Conservation (phyloP, 257 asterid genomes). For the Salvia miltiorrhiza region DNA sequence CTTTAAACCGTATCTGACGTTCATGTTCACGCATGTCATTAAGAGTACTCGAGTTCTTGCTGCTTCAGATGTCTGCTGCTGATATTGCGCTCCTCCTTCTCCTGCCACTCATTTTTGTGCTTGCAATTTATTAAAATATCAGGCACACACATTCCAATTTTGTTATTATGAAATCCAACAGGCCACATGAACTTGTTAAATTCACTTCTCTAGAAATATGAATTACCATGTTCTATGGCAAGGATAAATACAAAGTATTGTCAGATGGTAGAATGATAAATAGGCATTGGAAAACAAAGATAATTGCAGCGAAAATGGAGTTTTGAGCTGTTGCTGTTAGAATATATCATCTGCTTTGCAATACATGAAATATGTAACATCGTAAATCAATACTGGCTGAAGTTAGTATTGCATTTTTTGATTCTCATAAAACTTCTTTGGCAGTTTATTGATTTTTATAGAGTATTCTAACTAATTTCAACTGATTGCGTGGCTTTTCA, state of each 20-base stretch:
- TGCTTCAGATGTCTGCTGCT: not conserved
- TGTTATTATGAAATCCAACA: not conserved
- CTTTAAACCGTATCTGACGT: not conserved
- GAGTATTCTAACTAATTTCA: not conserved
- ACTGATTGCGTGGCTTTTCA: constrained; percentile 1
- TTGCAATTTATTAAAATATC: not conserved
- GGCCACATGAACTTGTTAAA: not conserved
- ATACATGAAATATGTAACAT: not conserved
- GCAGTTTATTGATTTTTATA: not conserved
- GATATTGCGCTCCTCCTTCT: not conserved
- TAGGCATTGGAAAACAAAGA: not conserved
- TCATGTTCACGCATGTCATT: not conserved
- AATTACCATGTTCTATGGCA: not conserved
- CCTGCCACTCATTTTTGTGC: not conserved
- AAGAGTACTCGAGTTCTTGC: not conserved
- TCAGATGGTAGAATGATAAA: not conserved
- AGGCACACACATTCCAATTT: no score
- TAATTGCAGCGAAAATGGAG: not conserved
- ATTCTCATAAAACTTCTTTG: not conserved
- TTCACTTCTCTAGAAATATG: not conserved
- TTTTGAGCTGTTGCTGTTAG: not conserved
- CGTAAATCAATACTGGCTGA: not conserved
- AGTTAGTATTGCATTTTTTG: not conserved
- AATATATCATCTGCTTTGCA: not conserved
- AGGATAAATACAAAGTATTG: not conserved